A percentile compares a stretch with the other conserved stretches of the same genome.
These are phyloP conservation scores for Globisporangium sylvaticum DNA, from an alignment of 352 stramenopile species.

Conservation along the genomic window DNA sequence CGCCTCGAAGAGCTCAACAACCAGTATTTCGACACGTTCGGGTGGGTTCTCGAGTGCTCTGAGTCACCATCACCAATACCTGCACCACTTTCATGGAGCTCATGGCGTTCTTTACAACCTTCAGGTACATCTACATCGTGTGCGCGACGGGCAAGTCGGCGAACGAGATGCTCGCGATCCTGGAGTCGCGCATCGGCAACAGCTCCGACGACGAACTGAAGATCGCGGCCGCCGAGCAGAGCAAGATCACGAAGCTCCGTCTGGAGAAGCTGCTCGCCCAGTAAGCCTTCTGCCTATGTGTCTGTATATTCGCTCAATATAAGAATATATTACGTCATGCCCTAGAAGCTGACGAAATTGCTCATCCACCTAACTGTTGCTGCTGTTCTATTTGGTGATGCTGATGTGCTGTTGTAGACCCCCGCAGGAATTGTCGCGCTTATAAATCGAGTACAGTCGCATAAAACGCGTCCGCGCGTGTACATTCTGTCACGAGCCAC, in stretches of 20 bases:
- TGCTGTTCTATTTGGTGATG: background rate
- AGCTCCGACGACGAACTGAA: conserved; percentile 37
- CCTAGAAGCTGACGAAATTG: background rate
- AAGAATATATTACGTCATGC: background rate
- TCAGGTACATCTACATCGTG: conserved; percentile 78
- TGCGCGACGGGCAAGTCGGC: conserved; percentile 78
- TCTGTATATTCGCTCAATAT: background rate
- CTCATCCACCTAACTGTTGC: background rate
- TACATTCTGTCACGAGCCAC: background rate
- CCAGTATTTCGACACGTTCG: conserved; percentile 65
- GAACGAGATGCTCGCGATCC: conserved; percentile 66
- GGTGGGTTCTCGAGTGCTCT: conserved; percentile 20
- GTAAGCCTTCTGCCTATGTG: conserved; percentile 27
- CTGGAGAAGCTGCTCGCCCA: conserved; percentile 60
- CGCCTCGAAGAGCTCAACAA: conserved; percentile 63
- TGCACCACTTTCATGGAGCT: background rate
- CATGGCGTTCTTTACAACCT: background rate
- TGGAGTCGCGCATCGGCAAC: conserved; percentile 55
- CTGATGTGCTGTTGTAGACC: background rate
- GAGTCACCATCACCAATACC: background rate
- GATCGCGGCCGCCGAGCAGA: conserved; percentile 64
- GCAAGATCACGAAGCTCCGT: conserved; percentile 75
- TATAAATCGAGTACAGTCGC: background rate
- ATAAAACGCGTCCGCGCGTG: background rate
- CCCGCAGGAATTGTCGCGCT: background rate